phyloP scores from a whole-genome alignment of 192 early-diverging fungal species.

The Coemansia sp. region DNA sequence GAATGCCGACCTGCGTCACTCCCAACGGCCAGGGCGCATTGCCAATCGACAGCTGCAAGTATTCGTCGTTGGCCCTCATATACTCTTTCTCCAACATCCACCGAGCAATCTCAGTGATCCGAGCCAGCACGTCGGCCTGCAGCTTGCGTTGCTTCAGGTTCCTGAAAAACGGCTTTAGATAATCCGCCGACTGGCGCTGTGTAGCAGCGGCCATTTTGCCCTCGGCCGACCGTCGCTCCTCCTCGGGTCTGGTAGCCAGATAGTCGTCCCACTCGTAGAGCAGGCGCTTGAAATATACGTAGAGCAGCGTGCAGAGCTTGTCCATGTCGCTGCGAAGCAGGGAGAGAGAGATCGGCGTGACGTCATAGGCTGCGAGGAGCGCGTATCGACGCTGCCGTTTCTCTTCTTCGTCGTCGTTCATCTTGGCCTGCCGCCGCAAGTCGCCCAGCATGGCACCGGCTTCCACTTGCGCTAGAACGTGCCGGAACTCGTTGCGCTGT shows the following conservation, averaged over 20 bases:
- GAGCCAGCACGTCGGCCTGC: conserved; percentile 82
- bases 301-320: conserved; percentile 68
- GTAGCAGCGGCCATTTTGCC: conserved; percentile 83
- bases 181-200: conserved; percentile 81
- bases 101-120: conserved; percentile 90
- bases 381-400: conserved; percentile 45
- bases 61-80: conserved; percentile 88
- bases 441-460: conserved; percentile 74
- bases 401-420: conserved; percentile 40
- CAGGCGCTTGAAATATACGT: conserved; percentile 82
- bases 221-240: conserved; percentile 72
- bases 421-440: conserved; percentile 60
- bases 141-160: conserved; percentile 72
- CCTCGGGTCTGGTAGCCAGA: conserved; percentile 74
- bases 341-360: conserved; percentile 65
- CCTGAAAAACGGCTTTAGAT: conserved; percentile 91
- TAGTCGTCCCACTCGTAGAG: conserved; percentile 85
- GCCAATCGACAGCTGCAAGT: conserved; percentile 91
- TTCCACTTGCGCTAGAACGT: conserved; percentile 80
- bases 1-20: conserved; percentile 95
- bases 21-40: conserved; percentile 99
- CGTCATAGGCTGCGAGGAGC: conserved; percentile 59
- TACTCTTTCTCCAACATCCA: conserved; percentile 86
- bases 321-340: conserved; percentile 80
- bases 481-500: conserved; percentile 91